Evolutionary conservation across 2,329 filamentous ascomycete genomes (phyloP), one percentile per base, ranked within the genome.

Genomic region (Botrytis paeoniae): DNA sequence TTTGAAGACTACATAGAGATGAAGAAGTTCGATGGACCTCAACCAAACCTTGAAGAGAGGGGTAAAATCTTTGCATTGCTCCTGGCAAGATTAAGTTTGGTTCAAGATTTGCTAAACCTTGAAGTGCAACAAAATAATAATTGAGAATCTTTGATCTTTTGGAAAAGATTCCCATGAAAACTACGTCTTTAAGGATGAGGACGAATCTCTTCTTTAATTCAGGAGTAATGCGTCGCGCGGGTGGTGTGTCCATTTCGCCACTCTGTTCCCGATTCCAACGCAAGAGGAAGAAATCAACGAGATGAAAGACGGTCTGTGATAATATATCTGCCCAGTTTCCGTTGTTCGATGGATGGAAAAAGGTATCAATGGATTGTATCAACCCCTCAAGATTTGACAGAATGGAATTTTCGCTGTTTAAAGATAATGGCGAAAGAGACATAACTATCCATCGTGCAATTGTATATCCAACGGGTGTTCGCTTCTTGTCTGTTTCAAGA

Each of bases 311-410:
- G 71, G 99, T 86, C 82, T 98, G 95, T 4, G 94, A 92, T 61
- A 99, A 85, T 76, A 95, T 92, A 78, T 90, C 94, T 1, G 95
- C 97, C 96, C 96, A 99, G 22, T 85, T 85, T 22, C 96, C 96
- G 70, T 95, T 93, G 81, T 99, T 99, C 3, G 96, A 99, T 3
- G 96, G 96, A 79, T 99, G 96, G 85, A 98, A 99, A 82, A 99
- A 99, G 0, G 96, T 99, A 82, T 99, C 96, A 64, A 98, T 92
- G 4, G 95, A 96, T 81, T 98, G 93, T 77, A 99, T 92, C 70
- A 99, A 86, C 0, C 93, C 95, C 81, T 99, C 95, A 8, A 99
- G 87, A 76, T 93, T 93, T 48, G 92, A 89, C 78, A 99, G 83
- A 61, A 97, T 89, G 0, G 95, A 98, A 72, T 91, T 91, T 43